Evolutionary conservation across 129 eudicot genomes (phyloP).

Genomic region (Chrysanthemum lavandulifolium): DNA sequence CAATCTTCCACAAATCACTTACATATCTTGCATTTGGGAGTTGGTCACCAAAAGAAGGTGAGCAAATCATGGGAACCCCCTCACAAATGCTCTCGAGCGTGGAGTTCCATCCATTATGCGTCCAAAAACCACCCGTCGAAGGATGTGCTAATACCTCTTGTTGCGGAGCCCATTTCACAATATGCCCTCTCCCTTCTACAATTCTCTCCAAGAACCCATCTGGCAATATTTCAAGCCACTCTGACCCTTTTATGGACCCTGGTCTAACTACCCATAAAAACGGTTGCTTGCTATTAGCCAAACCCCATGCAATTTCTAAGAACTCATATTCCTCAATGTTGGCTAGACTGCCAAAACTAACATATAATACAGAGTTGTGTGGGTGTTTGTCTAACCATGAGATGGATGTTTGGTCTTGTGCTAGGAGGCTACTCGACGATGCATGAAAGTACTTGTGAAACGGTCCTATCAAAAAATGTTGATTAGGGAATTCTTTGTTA

Average conservation of each 20-base stretch:
- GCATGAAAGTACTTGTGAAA: conserved; percentile 31
- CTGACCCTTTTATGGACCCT: conserved; percentile 24
- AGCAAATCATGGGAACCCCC: conserved; percentile 62
- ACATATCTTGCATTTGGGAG: conserved; percentile 42
- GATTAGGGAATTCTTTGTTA: conserved; percentile 4
- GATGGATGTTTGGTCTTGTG: conserved; percentile 31
- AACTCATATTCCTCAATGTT: conserved; percentile 11
- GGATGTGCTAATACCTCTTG: conserved; percentile 11
- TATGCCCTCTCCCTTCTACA: conserved; percentile 26
- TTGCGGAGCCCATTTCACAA: conserved; percentile 47
- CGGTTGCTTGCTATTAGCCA: conserved; percentile 41
- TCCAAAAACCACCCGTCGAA: conserved; percentile 17
- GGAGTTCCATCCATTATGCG: conserved; percentile 40
- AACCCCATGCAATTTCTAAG: conserved; percentile 39
- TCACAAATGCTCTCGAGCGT: conserved; percentile 53
- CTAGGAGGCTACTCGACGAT: conserved; percentile 19
- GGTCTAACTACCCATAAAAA: conserved; percentile 46
- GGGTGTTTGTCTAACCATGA: conserved; percentile 33
- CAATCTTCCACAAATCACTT: conserved; percentile 50
- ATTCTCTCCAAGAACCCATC: conserved; percentile 28
- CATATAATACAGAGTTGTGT: conserved; percentile 26
- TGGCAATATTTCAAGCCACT: conserved; percentile 23
- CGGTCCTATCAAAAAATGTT: conserved; percentile 37
- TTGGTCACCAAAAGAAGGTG: conserved; percentile 49
- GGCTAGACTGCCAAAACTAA: conserved; percentile 31